phyloP scores from a whole-genome alignment of 106 monocot species.

The Dioscorea zingiberensis region DNA sequence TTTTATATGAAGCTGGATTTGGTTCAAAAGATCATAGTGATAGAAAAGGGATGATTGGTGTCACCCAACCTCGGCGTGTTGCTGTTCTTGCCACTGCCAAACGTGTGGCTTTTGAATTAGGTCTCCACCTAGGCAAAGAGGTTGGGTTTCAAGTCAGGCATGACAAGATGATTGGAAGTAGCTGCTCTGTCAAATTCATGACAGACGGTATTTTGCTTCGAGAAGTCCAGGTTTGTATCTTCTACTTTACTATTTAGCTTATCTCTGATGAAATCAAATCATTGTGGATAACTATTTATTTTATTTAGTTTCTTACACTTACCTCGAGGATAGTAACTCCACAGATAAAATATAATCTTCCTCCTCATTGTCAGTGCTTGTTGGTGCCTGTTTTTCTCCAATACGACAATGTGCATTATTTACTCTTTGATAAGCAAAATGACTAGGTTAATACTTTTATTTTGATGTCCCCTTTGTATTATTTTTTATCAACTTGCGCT shows the following conservation, averaged over 20 bases:
- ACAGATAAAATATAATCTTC: too few species aligned
- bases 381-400: too few species aligned
- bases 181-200: slow-evolving; percentile 94
- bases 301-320: too few species aligned
- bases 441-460: too few species aligned
- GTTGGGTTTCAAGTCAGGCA: slow-evolving; percentile 98
- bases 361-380: too few species aligned
- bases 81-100: slow-evolving; percentile 93
- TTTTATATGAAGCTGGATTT: slow-evolving; percentile 96
- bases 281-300: neutral
- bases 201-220: slow-evolving; percentile 99
- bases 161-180: slow-evolving; percentile 74
- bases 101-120: slow-evolving; percentile 81
- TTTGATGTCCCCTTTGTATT: too few species aligned
- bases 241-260: neutral
- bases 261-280: neutral
- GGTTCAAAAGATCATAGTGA: slow-evolving; percentile 43
- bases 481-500: too few species aligned
- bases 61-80: slow-evolving; percentile 93
- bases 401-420: too few species aligned
- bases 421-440: too few species aligned
- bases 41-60: slow-evolving; percentile 75
- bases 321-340: too few species aligned
- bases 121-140: slow-evolving; percentile 65
- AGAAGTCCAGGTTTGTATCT: slow-evolving; percentile 69